Evolutionary conservation across 176 grass and related monocot species (phyloP).

Genomic region (Eleusine coracana): DNA sequence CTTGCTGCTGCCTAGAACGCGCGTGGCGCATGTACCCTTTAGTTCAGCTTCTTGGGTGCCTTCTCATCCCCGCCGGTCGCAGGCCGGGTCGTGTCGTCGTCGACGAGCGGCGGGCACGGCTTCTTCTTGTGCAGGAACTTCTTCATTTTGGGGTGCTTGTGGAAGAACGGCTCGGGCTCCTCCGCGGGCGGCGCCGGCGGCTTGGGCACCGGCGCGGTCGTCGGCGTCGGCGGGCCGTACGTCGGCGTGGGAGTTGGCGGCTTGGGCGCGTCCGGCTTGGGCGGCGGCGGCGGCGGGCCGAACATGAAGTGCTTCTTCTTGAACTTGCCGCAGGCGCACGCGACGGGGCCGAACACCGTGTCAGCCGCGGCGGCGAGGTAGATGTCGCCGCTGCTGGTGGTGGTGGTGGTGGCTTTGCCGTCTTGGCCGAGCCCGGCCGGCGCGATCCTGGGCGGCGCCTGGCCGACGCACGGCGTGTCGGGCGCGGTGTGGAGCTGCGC

Average conservation of each 20-base stretch:
- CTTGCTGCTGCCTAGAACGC: background rate
- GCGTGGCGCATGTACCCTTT: background rate
- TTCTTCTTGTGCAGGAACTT: slow-evolving; percentile 67
- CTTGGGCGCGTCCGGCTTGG: slow-evolving; percentile 35
- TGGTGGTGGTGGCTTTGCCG: background rate
- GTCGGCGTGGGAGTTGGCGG: slow-evolving; percentile 6
- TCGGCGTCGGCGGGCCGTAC: slow-evolving; percentile 6
- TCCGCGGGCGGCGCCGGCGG: slow-evolving; percentile 30
- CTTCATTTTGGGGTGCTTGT: slow-evolving; percentile 57
- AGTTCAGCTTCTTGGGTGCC: slow-evolving; percentile 20
- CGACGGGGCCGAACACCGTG: slow-evolving; percentile 34
- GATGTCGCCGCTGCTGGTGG: background rate
- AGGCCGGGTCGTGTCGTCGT: slow-evolving; percentile 32
- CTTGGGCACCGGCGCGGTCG: slow-evolving; percentile 33
- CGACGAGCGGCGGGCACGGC: slow-evolving; percentile 56
- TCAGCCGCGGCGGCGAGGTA: slow-evolving; percentile 41
- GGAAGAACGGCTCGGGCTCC: slow-evolving; percentile 53
- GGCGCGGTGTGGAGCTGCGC: slow-evolving; percentile 56
- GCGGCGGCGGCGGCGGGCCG: slow-evolving; percentile 47
- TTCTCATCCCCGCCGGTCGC: background rate
- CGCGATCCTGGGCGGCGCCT: slow-evolving; percentile 50
- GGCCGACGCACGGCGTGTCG: slow-evolving; percentile 53
- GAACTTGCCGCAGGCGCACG: slow-evolving; percentile 49
- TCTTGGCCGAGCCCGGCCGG: slow-evolving; percentile 13
- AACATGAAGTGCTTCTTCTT: slow-evolving; percentile 66